These are phyloP conservation scores for Leishmania martiniquensis DNA, from an alignment of 208 protist genomes.

Conservation along the genomic window DNA sequence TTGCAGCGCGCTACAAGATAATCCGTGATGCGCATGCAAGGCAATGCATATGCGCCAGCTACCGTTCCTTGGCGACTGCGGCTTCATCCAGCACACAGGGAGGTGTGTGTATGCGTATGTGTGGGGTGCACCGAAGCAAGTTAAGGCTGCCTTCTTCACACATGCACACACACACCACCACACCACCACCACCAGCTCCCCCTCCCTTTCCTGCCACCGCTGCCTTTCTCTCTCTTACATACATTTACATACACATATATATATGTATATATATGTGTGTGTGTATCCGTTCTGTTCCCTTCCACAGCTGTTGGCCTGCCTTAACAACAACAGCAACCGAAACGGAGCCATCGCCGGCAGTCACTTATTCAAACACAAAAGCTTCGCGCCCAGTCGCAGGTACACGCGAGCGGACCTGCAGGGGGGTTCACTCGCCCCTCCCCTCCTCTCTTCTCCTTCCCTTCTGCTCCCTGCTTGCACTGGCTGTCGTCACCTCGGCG, in stretches of 20 bases:
- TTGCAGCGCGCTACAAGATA: background rate
- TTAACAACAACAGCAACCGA: too few relatives aligned
- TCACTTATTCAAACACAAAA: background rate
- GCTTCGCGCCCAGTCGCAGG: background rate
- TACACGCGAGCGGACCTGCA: background rate
- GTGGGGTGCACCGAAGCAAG: too few relatives aligned
- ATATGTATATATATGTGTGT: too few relatives aligned
- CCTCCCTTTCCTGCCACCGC: background rate
- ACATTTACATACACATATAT: too few relatives aligned
- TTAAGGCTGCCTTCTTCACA: too few relatives aligned
- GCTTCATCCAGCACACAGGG: background rate
- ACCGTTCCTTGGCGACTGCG: background rate
- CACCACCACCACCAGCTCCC: background rate
- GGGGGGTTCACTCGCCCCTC: background rate
- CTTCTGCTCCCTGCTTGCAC: background rate
- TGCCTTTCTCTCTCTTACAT: background rate
- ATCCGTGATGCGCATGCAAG: background rate
- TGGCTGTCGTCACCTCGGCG: background rate
- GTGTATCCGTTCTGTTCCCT: too few relatives aligned
- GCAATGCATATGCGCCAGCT: background rate
- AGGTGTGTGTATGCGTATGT: background rate
- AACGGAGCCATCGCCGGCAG: too few relatives aligned
- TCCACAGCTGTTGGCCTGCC: too few relatives aligned
- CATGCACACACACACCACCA: background rate
- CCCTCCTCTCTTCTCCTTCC: background rate